phyloP scores from a whole-genome alignment of 176 grass and related monocot species.

The Musa beccarii region DNA sequence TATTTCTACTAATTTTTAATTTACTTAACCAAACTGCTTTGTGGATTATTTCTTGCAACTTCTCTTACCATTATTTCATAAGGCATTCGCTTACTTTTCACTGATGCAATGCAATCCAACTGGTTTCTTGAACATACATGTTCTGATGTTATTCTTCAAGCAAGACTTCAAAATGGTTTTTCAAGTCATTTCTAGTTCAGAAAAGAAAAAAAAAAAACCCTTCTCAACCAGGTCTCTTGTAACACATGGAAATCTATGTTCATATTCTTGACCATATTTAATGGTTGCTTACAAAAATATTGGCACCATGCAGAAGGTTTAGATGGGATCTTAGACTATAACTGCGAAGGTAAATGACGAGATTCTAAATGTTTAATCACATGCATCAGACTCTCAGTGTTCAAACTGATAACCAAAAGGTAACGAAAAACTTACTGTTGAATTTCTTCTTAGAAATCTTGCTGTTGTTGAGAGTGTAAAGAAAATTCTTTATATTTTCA shows the following conservation, averaged over 20 bases:
- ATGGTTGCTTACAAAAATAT: too few relatives aligned
- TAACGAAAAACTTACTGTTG: conserved; percentile 61
- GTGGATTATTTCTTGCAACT: neutral
- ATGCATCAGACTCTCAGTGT: neutral
- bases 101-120: neutral
- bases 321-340: neutral
- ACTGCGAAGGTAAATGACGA: neutral
- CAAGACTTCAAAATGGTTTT: neutral
- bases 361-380: neutral
- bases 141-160: neutral
- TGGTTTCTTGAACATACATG: neutral
- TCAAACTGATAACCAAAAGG: neutral
- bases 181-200: neutral
- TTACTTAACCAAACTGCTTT: neutral
- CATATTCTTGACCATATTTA: too few relatives aligned
- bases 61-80: neutral
- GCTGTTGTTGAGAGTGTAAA: conserved; percentile 62
- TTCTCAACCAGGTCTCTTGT: too few relatives aligned
- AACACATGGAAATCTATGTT: too few relatives aligned
- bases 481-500: conserved; percentile 84
- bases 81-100: neutral
- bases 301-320: too few relatives aligned
- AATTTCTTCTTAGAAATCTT: conserved; percentile 88
- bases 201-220: neutral
- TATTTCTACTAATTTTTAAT: neutral